phyloP scores from a whole-genome alignment of 257 asterid genomes.

The Solanum clarkiae region DNA sequence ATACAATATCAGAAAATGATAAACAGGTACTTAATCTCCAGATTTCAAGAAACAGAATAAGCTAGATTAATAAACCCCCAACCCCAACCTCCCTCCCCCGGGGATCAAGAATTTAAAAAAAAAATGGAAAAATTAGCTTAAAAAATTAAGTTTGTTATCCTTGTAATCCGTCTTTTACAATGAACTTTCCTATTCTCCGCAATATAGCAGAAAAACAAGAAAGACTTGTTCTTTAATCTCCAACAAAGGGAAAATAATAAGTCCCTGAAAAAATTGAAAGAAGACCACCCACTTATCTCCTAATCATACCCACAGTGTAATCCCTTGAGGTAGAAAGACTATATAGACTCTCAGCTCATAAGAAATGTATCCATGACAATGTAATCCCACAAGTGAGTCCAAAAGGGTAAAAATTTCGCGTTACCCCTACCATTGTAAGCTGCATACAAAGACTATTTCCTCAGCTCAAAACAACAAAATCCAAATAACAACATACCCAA shows the following conservation, averaged over 20 bases:
- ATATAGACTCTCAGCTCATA: too few relatives aligned
- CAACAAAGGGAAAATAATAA: background rate
- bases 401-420: too few relatives aligned
- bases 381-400: too few relatives aligned
- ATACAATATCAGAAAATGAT: background rate
- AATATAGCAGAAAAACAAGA: background rate
- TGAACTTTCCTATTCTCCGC: background rate
- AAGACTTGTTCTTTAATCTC: background rate
- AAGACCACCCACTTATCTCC: background rate
- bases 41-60: background rate
- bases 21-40: background rate
- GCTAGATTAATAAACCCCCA: background rate
- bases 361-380: too few relatives aligned
- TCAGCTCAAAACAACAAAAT: background rate
- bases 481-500: background rate
- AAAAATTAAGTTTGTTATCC: background rate
- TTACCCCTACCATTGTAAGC: too few relatives aligned
- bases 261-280: background rate
- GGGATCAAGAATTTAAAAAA: background rate
- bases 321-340: too few relatives aligned
- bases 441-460: too few relatives aligned
- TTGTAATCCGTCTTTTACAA: background rate
- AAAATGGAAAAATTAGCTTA: background rate
- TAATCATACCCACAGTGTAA: too few relatives aligned
- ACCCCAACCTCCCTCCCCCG: background rate